These are phyloP conservation scores for Cyclaneusma minus DNA, from an alignment of 2,329 filamentous ascomycete genomes.

Conservation along the genomic window DNA sequence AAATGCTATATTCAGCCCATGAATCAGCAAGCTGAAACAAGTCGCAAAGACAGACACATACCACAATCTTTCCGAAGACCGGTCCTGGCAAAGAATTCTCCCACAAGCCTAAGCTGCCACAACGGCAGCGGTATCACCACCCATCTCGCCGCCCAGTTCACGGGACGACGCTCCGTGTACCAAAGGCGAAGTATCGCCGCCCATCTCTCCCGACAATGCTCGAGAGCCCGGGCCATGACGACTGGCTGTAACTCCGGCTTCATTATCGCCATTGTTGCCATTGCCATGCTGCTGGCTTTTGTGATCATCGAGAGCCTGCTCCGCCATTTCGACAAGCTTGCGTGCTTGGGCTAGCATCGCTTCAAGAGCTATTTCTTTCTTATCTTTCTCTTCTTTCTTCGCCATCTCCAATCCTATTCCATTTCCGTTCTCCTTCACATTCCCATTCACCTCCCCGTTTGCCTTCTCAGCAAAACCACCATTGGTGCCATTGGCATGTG, in stretches of 20 bases:
- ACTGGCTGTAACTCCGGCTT: too few relatives aligned
- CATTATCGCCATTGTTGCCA: neutral
- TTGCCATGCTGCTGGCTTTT: neutral
- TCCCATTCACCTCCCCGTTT: neutral
- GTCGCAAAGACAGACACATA: too few relatives aligned
- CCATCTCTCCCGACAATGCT: too few relatives aligned
- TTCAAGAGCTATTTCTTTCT: slow-evolving; percentile 25
- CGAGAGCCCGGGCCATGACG: too few relatives aligned
- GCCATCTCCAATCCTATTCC: too few relatives aligned
- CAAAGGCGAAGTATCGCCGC: neutral
- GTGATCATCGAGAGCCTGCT: slow-evolving; percentile 17
- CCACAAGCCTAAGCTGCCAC: too few relatives aligned
- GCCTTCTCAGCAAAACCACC: neutral
- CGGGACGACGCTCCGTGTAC: slow-evolving; percentile 27
- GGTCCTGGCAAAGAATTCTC: too few relatives aligned
- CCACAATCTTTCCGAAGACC: too few relatives aligned
- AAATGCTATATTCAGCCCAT: too few relatives aligned
- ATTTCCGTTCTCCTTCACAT: too few relatives aligned
- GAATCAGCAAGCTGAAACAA: too few relatives aligned
- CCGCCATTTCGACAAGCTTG: slow-evolving; percentile 16
- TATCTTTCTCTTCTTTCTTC: slow-evolving; percentile 16
- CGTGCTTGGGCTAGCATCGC: slow-evolving; percentile 23
- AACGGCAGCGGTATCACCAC: slow-evolving; percentile 33
- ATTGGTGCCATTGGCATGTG: too few relatives aligned
- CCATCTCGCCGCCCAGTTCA: slow-evolving; percentile 45